Base-by-base conservation (phyloP, 805 yeast species). In the Jamesozyma lodderae region DNA sequence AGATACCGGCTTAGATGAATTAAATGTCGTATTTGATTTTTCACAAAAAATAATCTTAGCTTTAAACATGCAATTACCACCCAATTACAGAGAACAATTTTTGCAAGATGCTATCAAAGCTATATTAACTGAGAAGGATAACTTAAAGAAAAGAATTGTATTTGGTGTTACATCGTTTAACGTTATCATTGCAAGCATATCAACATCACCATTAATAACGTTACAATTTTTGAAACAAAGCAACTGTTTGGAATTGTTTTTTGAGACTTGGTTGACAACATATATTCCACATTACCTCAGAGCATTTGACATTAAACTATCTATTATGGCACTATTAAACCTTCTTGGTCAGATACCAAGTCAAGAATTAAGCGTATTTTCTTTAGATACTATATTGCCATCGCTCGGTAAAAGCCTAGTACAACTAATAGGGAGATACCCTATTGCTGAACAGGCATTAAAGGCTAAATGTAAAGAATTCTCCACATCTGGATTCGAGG, bases 291-390 rank as follows among this genome's bases (percentile, higher is more conserved):
- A 65, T 20, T 69, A 81, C 48, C 69, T 70, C 17, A 67, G 94
- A 42, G 94, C 85, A 2, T 83, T 72, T 51, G 97, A 90, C 60
- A 68, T 85, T 57, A 88, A 87, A 59, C 60, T 90, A 31, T 75
- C 84, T 1, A 64, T 75, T 2, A 60, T 90, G 46, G 94, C 92
- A 0, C 54, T 81, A 17, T 59, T 88, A 41, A 66, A 75, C 9
- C 41, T 84, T 11, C 33, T 70, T 11, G 44, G 55, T 7, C 35
- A 52, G 16, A 28, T 63, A 15, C 41, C 62, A 4, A 33, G 51
- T 3, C 55, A 57, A 2, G 62, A 61, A 10, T 35, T 59, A 18
- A 48, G 52, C 1, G 46, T 57, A 9, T 51, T 67, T 24, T 63
- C 68, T 13, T 42, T 74, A 15, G 55, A 52, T 10, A 41, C 57